A percentile compares a stretch with the other conserved stretches of the same genome.
phyloP scores from a whole-genome alignment of 2,329 filamentous ascomycete genomes.

The Gyromitra esculenta region DNA sequence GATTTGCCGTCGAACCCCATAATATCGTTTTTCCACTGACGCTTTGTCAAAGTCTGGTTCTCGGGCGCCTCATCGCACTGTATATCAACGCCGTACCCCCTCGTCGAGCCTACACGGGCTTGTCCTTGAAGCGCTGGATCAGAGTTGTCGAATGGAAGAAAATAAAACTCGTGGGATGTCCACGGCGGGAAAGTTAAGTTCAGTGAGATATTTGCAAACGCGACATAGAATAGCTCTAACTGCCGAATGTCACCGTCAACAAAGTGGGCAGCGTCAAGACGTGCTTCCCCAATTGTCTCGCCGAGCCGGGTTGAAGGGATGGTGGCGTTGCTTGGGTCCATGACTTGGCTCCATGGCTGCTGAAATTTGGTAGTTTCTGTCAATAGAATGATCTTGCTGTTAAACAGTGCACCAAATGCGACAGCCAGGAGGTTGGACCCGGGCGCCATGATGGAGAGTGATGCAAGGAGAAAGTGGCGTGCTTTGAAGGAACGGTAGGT shows the following conservation, averaged over 20 bases:
- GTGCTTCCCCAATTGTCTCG: neutral
- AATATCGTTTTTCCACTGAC: neutral
- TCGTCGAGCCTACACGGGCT: constrained; percentile 2
- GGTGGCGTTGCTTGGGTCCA: constrained; percentile 9
- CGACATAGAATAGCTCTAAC: constrained; percentile 62
- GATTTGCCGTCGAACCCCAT: neutral
- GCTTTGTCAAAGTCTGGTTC: constrained; percentile 7
- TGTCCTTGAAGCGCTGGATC: neutral
- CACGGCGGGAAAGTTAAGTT: constrained; percentile 65
- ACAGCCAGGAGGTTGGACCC: constrained; percentile 66
- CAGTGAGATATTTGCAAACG: constrained; percentile 63
- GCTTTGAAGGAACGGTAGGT: constrained; percentile 63
- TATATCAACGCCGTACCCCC: constrained; percentile 14
- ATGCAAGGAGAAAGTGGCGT: constrained; percentile 63
- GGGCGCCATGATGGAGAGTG: constrained; percentile 65
- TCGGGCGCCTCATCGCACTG: constrained; percentile 6
- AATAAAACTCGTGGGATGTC: constrained; percentile 63
- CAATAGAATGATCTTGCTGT: constrained; percentile 58
- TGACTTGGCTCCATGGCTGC: constrained; percentile 14
- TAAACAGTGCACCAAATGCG: constrained; percentile 66
- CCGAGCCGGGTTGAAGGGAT: neutral
- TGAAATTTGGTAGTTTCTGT: neutral
- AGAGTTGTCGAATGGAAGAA: constrained; percentile 62
- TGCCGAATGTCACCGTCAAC: neutral
- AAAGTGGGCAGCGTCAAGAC: constrained; percentile 47